phyloP scores from a whole-genome alignment of 257 asterid species.

The Perilla frutescens region DNA sequence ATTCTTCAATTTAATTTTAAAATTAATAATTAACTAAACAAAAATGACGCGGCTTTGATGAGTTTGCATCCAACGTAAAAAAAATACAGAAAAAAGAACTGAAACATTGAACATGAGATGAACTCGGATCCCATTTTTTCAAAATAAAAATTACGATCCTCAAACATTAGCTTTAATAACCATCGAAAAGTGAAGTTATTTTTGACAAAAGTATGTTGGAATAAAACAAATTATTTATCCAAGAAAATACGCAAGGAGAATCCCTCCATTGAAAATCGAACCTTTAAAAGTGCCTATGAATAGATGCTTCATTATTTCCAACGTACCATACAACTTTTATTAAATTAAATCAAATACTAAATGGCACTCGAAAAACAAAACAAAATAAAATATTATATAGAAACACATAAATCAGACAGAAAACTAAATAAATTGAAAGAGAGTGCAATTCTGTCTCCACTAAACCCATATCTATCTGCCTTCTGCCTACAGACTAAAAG shows the following conservation, averaged over 20 bases:
- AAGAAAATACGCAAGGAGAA: background rate
- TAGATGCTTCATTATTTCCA: constrained; percentile 50
- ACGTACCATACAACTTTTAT: constrained; percentile 26
- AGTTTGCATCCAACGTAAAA: too few species aligned
- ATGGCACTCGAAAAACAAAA: background rate
- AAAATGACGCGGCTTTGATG: too few species aligned
- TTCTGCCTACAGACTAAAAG: background rate
- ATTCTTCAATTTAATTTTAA: too few species aligned
- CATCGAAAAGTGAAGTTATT: too few species aligned
- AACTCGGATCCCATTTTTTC: too few species aligned
- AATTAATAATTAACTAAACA: too few species aligned
- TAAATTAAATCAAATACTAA: background rate
- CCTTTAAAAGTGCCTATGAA: constrained; percentile 38
- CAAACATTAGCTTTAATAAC: constrained; percentile 2
- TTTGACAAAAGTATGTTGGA: too few species aligned
- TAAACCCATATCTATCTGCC: constrained; percentile 29
- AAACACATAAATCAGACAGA: constrained; percentile 28
- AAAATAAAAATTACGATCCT: too few species aligned
- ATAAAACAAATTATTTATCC: too few species aligned
- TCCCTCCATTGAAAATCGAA: constrained; percentile 36
- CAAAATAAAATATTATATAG: background rate
- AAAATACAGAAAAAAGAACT: too few species aligned
- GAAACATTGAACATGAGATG: too few species aligned
- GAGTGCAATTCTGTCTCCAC: constrained; percentile 33
- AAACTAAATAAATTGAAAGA: constrained; percentile 24